Base-by-base conservation (phyloP, 2,329 filamentous ascomycete genomes). In the Dactylonectria macrodidyma region DNA sequence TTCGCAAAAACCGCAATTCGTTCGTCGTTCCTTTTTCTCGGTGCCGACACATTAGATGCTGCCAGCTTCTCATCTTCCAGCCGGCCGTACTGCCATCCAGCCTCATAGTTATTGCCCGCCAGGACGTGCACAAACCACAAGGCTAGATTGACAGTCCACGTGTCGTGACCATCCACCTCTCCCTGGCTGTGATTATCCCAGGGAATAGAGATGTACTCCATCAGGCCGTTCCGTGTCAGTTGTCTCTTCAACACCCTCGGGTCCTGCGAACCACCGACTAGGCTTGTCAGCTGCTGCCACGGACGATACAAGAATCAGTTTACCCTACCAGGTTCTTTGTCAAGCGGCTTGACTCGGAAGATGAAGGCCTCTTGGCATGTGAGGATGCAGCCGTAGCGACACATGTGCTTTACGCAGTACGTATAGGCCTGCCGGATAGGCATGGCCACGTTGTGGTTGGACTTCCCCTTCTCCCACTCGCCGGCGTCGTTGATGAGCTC, bases 111-210 rank as follows among this genome's bases (percentile, higher is more conserved):
- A 36, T 70, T 68, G 5, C 69, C 69, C 0, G 62, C 64, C 14
- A 71, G 41, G 5, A 71, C 51, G n/a, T 71, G 69, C 30, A 71
- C 41, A 54, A 71, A 70, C 69, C 69, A 71, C 12, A 71, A 19
- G 1, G 67, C 67, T 5, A 71, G 47, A 38, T 70, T 70, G 47
- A 71, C 22, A 19, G 69, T 71, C 65, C 64, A 70, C 1, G n/a
- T 51, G 12, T 59, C 19, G 14, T 22, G 12, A 10, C 3, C 38
- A 12, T 47, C 36, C 26, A 47, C n/a, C 7, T 47, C 38, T 8
- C 52, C 56, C 8, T 33, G 11, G n/a, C 33, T 24, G 24, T 71
- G 62, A 44, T 62, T 71, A 2, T 44, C 34, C 69, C 69, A 71
- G 1, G 69, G 69, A 59, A 71, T 66, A 5, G 67, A 66, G 19